Evolutionary conservation across 306 rosid genomes (phyloP).

Genomic region (Arachis hypogaea): DNA sequence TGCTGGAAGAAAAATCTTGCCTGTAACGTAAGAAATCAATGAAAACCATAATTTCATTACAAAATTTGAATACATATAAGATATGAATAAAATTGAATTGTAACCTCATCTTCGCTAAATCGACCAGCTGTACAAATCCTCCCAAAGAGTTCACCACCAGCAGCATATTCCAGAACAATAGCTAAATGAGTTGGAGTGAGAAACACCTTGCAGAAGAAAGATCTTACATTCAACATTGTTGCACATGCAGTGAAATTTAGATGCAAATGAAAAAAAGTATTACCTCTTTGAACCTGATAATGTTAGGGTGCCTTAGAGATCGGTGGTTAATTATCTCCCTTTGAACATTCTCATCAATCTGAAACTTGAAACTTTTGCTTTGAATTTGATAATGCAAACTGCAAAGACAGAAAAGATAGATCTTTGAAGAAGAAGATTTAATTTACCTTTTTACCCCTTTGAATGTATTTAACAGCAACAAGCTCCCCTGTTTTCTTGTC

Average conservation of each 20-base stretch:
- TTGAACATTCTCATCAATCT: constrained; percentile 90
- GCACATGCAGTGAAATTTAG: not conserved
- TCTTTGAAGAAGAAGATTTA: not conserved
- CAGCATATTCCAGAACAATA: constrained; percentile 94
- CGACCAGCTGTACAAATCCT: constrained; percentile 77
- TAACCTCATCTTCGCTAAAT: constrained; percentile 92
- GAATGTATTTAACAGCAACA: constrained; percentile 88
- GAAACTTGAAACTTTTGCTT: constrained; percentile 35
- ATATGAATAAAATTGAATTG: not conserved
- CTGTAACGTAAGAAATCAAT: constrained; percentile 46
- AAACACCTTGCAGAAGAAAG: constrained; percentile 61
- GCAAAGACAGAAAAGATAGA: not conserved
- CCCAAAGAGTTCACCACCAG: constrained; percentile 92
- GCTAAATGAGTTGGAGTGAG: constrained; percentile 88
- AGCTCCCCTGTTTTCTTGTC: constrained; percentile 77
- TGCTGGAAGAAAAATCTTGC: constrained; percentile 99
- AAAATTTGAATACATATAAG: no score
- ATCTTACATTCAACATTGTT: constrained; percentile 14
- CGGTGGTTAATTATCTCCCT: constrained; percentile 89
- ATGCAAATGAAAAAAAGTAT: not conserved
- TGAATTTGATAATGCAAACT: not conserved
- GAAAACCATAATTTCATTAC: constrained; percentile 1
- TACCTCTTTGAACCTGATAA: constrained; percentile 91
- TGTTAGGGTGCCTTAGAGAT: constrained; percentile 84
- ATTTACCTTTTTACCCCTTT: constrained; percentile 80